These are phyloP conservation scores for Oryza rufipogon DNA, from an alignment of 176 grass and related monocot genomes.

Conservation along the genomic window DNA sequence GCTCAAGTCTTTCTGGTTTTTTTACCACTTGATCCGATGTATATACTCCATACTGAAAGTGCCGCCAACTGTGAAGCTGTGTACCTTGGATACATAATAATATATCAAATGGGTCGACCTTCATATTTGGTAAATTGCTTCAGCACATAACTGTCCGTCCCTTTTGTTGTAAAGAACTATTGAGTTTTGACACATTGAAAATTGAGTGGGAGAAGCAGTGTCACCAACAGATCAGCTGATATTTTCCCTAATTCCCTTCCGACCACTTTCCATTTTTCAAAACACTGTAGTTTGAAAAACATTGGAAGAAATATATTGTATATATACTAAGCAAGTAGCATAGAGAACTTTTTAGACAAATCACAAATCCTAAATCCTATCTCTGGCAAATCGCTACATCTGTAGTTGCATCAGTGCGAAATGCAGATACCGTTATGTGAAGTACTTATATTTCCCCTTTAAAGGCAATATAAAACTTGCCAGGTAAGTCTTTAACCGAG, in stretches of 20 bases:
- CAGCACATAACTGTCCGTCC: not conserved
- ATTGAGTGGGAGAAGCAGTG: not conserved
- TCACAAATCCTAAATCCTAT: not conserved
- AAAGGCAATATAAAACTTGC: not conserved
- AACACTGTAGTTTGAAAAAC: not conserved
- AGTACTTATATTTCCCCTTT: not conserved
- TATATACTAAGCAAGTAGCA: not conserved
- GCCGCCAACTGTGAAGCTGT: not conserved
- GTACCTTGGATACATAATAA: not conserved
- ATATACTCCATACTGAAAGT: not conserved
- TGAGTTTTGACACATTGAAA: not conserved
- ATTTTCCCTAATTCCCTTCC: not conserved
- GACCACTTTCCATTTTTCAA: not conserved
- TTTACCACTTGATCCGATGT: constrained; percentile 25
- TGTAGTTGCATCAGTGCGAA: not conserved
- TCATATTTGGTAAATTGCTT: not conserved
- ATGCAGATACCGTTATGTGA: not conserved
- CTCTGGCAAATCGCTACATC: not conserved
- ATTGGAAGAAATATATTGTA: not conserved
- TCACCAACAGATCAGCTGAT: not conserved
- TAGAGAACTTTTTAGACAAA: not conserved
- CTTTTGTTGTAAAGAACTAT: not conserved
- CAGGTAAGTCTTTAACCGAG: not conserved
- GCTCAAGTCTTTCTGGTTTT: not conserved
- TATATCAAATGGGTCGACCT: not conserved